Base-by-base conservation (phyloP, 139 green algal species). In the Chlamydomonas sphaeroides region DNA sequence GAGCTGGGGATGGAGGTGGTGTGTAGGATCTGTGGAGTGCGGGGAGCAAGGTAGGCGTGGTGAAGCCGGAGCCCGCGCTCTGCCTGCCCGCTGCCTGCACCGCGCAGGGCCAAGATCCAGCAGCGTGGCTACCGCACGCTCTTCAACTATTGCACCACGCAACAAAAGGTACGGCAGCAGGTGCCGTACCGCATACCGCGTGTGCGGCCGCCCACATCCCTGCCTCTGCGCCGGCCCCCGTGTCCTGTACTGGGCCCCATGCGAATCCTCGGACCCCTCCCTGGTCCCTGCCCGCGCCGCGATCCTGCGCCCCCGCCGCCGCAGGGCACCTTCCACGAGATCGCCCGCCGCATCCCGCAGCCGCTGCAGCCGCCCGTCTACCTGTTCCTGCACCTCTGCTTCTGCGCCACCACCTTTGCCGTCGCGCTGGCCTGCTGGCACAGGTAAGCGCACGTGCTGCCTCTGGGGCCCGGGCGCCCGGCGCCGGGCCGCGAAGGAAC, bases 81-180 rank as follows among this genome's bases (percentile, higher is more conserved):
- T n/a, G n/a, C n/a, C n/a, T n/a, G n/a, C n/a, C n/a, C n/a, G n/a
- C n/a, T n/a, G n/a, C n/a, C n/a, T n/a, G n/a, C n/a, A n/a, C n/a
- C n/a, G n/a, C 14, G 45, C 45, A 61, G 51, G 25, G 39, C 66
- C 5, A 80, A 79, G 35, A 89, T 87, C 35, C 49, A 78, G 78
- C 66, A 80, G 56, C 66, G 63, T 0, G 78, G 78, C 74, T 86
- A 86, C 65, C 41, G 80, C 35, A 97, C 94, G 1, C 87, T 97
- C 21, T 97, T 93, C 86, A 89, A 88, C 39, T 92, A 93, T 69
- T 70, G 87, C 30, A 92, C 87, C 28, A 86, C 53, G 5, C 74
- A 81, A 33, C 72, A 81, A 10, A 81, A 81, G 74, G 74, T 81
- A 18, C 32, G 45, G 33, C 32, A 74, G 33, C 71, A 83, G 32